Evolutionary conservation across 2,329 filamentous ascomycete species (phyloP), one percentile per base, ranked within the genome.

Genomic region (Dendrostoma leiphaemia): DNA sequence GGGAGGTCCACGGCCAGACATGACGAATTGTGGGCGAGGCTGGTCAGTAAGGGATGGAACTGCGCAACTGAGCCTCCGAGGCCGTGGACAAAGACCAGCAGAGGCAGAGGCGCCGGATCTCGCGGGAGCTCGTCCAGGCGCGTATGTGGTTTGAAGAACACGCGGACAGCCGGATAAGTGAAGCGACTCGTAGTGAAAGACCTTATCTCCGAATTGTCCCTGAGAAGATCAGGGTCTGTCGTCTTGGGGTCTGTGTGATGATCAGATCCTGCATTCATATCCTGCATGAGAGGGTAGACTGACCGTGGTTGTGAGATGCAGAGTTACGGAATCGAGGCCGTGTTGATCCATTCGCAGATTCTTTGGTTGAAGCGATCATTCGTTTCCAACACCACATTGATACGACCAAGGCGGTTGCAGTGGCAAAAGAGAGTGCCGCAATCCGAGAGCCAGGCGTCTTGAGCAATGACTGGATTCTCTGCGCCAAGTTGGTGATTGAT

Each of bases 61-160:
- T 97, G 94, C 10, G 91, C 88, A 23, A 91, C 81, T 1, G 90
- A 96, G 46, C 94, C 94, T n/a, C 93, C 94, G 9, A 97, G 79
- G 1, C 94, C 94, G 65, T 97, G 94, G 54, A 97, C 79, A 66
- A 95, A 96, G 40, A 97, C 91, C 3, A 97, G 74, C 9, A 99
- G 74, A 1, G 94, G 94, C 10, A 97, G 73, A 0, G 89, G 86
- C 0, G 82, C 79, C 1, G 90, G 89, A 58, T 85, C 79, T 38
- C 77, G 80, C 3, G 90, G 91, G 4, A 97, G 79, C 68, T 94
- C 89, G 56, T 86, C 82, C n/a, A 86, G 84, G 65, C 97, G 91
- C 19, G 85, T 82, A 71, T 97, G 94, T 51, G 83, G 83, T 53
- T 88, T 83, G 71, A 88, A 92, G 69, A 97, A 97, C 40, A 92